Base-by-base conservation (phyloP, 2,329 filamentous ascomycete genomes). In the Aspergillus tubingensis region DNA sequence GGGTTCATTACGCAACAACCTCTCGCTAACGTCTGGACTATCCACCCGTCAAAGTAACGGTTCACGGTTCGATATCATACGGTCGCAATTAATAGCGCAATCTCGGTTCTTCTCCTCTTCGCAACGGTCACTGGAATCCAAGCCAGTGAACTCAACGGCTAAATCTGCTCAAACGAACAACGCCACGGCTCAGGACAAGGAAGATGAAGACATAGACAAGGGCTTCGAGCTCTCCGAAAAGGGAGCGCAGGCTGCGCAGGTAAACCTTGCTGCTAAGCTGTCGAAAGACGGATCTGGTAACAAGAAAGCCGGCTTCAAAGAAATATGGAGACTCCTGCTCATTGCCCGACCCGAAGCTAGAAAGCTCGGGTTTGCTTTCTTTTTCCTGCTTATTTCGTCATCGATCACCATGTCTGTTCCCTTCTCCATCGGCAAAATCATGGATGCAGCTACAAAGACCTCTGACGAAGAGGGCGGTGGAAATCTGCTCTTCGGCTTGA, bases 371-470 rank as follows among this genome's bases (percentile, higher is more conserved):
- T 77, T 90, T 65, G 96, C 96, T 3, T 94, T 98, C 74, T 75
- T 90, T 58, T 90, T 96, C 72, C 83, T 99, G 54, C 83, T 99
- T 60, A 83, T 97, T 63, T 97, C 94, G 15, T 98, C 94, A 3
- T 85, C 88, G 54, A 92, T 99, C 67, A 96, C 93, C 59, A 96
- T 99, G 90, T 93, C 92, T 2, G 91, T 99, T 61, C 95, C 95
- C 1, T 96, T 97, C 74, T 96, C 93, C 0, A 96, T 99, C 66
- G 95, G 95, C 59, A 94, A 93, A 73, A 96, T 99, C 63, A 82
- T 99, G 74, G 95, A 99, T 77, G 86, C 95, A 56, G 92, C 94
- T 8, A 96, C 92, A 8, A 90, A 92, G 70, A 83, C 86, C 43
- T 81, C 86, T 8, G 81, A 82, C 19, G 87, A 90, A 55, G 39